Conservation (phyloP, 106 monocot genomes). For the Dendrobium nobile region DNA sequence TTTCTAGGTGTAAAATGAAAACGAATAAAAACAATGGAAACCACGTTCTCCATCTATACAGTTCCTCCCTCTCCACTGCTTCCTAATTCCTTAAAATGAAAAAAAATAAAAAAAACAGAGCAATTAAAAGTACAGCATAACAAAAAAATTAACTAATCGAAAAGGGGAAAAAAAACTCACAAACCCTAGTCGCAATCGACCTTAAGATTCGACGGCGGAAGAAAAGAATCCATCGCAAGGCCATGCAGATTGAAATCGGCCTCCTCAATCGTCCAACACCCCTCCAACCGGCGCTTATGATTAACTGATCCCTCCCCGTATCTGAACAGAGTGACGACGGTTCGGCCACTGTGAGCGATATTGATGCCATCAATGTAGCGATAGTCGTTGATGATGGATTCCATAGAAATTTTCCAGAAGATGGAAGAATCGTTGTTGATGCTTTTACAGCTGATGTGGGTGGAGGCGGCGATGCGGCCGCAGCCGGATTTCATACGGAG, state of each 20-base stretch:
- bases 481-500: conserved; percentile 56
- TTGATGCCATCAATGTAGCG: conserved; percentile 76
- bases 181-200: conserved; percentile 23
- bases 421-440: conserved; percentile 38
- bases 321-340: conserved; percentile 51
- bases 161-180: neutral
- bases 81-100: no score
- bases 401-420: conserved; percentile 81
- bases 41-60: no score
- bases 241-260: conserved; percentile 80
- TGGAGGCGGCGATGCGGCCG: conserved; percentile 5
- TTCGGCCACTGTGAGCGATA: conserved; percentile 60
- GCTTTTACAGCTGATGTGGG: neutral
- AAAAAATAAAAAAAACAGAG: no score
- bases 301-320: conserved; percentile 80
- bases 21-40: no score
- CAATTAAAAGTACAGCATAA: no score
- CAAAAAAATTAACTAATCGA: no score
- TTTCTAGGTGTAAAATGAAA: no score
- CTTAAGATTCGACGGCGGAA: conserved; percentile 72
- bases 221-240: conserved; percentile 61
- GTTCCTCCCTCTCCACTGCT: no score
- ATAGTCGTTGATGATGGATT: conserved; percentile 66
- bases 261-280: conserved; percentile 75
- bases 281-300: conserved; percentile 88